phyloP scores from a whole-genome alignment of 2,329 filamentous ascomycete species.

The Nemania bipapillata region DNA sequence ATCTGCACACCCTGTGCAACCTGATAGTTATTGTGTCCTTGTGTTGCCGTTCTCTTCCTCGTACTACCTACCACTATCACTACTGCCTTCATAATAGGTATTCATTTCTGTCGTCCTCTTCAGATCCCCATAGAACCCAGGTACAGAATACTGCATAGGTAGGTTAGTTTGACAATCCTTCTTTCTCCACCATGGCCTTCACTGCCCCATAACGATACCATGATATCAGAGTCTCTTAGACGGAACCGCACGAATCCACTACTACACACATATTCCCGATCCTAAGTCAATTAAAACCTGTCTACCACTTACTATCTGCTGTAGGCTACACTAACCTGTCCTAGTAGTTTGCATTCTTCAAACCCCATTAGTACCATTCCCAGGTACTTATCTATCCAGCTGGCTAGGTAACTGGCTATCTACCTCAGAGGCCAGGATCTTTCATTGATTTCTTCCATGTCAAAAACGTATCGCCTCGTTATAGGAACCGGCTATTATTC shows the following conservation, averaged over 20 bases:
- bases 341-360: not conserved
- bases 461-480: not conserved
- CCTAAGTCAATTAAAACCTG: not conserved
- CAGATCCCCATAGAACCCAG: too few relatives aligned
- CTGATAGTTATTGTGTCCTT: too few relatives aligned
- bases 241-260: constrained; percentile 17
- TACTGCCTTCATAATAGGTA: not conserved
- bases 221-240: constrained; percentile 30
- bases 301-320: not conserved
- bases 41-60: too few relatives aligned
- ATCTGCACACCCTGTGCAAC: constrained; percentile 93
- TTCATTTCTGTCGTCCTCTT: not conserved
- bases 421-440: constrained; percentile 1
- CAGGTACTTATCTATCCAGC: not conserved
- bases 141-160: too few relatives aligned
- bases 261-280: not conserved
- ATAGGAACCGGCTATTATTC: not conserved
- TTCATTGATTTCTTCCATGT: not conserved
- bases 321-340: constrained; percentile 13
- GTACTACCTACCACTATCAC: not conserved
- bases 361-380: not conserved
- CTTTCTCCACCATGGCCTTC: constrained; percentile 37
- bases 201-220: constrained; percentile 15
- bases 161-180: constrained; percentile 7
- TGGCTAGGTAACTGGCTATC: not conserved